Evolutionary conservation across 2,329 filamentous ascomycete species (phyloP), one percentile per base, ranked within the genome.

Genomic region (Penicillium sp.): DNA sequence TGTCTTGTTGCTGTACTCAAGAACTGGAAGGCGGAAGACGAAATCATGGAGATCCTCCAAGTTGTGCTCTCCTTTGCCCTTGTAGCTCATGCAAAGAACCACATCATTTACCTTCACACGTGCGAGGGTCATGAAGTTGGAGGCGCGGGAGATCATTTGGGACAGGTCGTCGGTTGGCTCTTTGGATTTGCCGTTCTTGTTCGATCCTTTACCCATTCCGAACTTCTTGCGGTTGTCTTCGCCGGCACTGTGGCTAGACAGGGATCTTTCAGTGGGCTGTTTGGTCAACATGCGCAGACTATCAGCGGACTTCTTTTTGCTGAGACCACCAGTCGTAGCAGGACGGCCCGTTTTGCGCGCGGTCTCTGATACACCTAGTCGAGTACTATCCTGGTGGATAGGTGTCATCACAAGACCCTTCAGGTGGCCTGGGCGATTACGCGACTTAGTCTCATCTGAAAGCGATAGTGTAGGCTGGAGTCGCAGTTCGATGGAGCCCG

Each of bases 1-100:
- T 9, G 93, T 97, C 81, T 99, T 99, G 82, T 99, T 99, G 62
- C 91, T 87, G 78, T 96, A 97, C 73, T 99, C 94, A 47, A 99
- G 87, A 2, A 90, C 89, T 4, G 94, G 94, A 77, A 99, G 86
- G 35, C 91, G 88, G 83, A 99, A 99, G 49, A 99, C 94, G 66
- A 99, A 96, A 71, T 97, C 89, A 76, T 99, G 93, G 17, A 99
- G 89, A 74, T 99, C 96, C 77, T 97, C 92, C 57, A 99, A 84
- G 69, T 97, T 99, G 71, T 93, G 91, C 64, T 96, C 91, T 44
- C 93, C 91, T 73, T 92, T 96, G 70, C 96, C 94, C 75, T 97
- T 96, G 82, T 97, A 97, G 71, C 90, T 96, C 29, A 99, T 82
- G 72, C 94, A 99, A 35, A 99, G 85, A 2, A 97, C 92, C 66